A percentile compares a stretch with the other conserved stretches of the same genome.
phyloP scores from a whole-genome alignment of 116 monocot genomes.

The Papilionanthe hybrid region DNA sequence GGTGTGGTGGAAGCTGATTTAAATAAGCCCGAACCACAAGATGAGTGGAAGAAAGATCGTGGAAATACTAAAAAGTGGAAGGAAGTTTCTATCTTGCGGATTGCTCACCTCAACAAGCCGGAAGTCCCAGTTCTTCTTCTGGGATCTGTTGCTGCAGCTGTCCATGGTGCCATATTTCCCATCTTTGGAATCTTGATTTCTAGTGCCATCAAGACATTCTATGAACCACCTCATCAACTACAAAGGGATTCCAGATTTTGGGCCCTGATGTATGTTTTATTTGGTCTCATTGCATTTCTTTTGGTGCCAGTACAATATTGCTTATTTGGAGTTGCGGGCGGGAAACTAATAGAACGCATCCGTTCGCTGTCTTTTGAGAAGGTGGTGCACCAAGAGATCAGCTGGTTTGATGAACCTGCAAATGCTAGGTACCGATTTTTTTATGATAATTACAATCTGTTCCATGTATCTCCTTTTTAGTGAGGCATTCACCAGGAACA shows the following conservation, averaged over 20 bases:
- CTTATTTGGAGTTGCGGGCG: conserved; percentile 62
- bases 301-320: conserved; percentile 24
- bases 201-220: conserved; percentile 44
- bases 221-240: conserved; percentile 38
- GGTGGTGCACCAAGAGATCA: conserved; percentile 55
- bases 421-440: conserved; percentile 43
- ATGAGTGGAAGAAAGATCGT: neutral
- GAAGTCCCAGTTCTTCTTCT: conserved; percentile 42
- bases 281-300: conserved; percentile 25
- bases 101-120: conserved; percentile 56
- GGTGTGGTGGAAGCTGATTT: neutral
- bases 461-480: no score
- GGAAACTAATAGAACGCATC: conserved; percentile 52
- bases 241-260: conserved; percentile 48
- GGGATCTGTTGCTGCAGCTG: conserved; percentile 36
- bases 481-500: neutral
- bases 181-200: conserved; percentile 52
- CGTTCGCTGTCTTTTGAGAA: conserved; percentile 47
- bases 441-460: neutral
- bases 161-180: conserved; percentile 46
- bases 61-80: neutral
- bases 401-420: conserved; percentile 61
- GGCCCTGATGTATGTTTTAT: conserved; percentile 37
- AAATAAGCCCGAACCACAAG: neutral
- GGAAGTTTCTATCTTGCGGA: conserved; percentile 26